A percentile compares a stretch with the other conserved stretches of the same genome.
phyloP scores from a whole-genome alignment of 164 flowering plant species.

The Magnolia officinalis region DNA sequence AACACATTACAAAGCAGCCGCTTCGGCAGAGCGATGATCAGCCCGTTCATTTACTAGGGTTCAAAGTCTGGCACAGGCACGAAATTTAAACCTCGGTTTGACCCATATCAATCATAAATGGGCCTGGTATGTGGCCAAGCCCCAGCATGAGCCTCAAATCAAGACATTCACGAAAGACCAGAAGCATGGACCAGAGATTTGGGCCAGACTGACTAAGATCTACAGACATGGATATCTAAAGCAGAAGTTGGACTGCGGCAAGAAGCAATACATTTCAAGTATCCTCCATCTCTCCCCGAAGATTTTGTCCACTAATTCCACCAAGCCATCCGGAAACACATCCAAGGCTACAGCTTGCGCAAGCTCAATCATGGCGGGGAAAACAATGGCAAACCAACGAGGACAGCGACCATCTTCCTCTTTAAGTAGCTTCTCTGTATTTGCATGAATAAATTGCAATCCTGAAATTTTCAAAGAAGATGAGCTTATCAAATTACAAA shows the following conservation, averaged over 20 bases:
- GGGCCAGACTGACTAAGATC: too few species aligned
- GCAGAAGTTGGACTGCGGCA: not conserved
- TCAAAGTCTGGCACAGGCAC: too few species aligned
- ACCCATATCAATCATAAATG: too few species aligned
- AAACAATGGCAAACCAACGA: constrained; percentile 4
- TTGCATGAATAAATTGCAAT: constrained; percentile 1
- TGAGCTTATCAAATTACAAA: not conserved
- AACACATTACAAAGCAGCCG: not conserved
- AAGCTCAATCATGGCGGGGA: not conserved
- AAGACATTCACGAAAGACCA: too few species aligned
- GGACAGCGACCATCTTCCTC: not conserved
- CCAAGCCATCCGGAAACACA: not conserved
- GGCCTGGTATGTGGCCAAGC: too few species aligned
- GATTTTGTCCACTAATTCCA: not conserved
- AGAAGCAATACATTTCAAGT: not conserved
- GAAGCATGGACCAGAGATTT: too few species aligned
- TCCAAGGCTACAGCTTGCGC: not conserved
- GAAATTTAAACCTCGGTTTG: too few species aligned
- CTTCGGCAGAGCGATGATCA: too few species aligned
- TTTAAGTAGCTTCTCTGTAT: not conserved
- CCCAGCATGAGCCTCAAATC: too few species aligned
- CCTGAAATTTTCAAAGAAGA: constrained; percentile 1
- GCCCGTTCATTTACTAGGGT: too few species aligned
- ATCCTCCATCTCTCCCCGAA: not conserved
- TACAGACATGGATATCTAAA: too few species aligned